Conservation (phyloP, 345 rosid genomes). For the Acer saccharum region DNA sequence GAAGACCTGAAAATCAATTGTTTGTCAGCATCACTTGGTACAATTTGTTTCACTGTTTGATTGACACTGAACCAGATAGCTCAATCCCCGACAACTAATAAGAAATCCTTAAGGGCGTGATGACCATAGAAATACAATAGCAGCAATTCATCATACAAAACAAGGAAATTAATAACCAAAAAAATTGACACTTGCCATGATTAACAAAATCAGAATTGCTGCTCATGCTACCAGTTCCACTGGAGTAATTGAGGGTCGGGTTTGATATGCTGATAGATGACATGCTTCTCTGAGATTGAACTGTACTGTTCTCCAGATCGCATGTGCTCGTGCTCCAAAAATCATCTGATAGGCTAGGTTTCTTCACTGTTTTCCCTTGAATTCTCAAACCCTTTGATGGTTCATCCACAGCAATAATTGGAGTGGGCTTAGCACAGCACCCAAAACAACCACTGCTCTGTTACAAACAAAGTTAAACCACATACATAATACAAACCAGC, state of each 20-base stretch:
- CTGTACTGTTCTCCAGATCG: conserved; percentile 51
- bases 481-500: not conserved
- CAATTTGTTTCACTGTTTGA: not conserved
- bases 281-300: conserved; percentile 58
- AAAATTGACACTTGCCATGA: conserved; percentile 34
- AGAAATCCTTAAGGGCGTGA: not conserved
- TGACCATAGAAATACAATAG: not conserved
- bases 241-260: conserved; percentile 28
- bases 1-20: conserved; percentile 46
- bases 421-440: conserved; percentile 54
- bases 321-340: conserved; percentile 71
- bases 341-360: conserved; percentile 49
- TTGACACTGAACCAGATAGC: not conserved
- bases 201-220: conserved; percentile 46
- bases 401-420: conserved; percentile 47
- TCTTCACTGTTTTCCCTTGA: conserved; percentile 42
- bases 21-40: not conserved
- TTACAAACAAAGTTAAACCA: conserved; percentile 27
- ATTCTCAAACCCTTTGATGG: conserved; percentile 51
- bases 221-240: conserved; percentile 24
- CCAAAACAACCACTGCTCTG: conserved; percentile 73
- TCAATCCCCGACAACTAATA: not conserved
- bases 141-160: not conserved
- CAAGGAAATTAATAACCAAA: not conserved
- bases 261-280: conserved; percentile 45